A percentile compares a stretch with the other conserved stretches of the same genome.
phyloP scores from a whole-genome alignment of 1,139 yeast genomes.

The Debaryomyces coudertii region DNA sequence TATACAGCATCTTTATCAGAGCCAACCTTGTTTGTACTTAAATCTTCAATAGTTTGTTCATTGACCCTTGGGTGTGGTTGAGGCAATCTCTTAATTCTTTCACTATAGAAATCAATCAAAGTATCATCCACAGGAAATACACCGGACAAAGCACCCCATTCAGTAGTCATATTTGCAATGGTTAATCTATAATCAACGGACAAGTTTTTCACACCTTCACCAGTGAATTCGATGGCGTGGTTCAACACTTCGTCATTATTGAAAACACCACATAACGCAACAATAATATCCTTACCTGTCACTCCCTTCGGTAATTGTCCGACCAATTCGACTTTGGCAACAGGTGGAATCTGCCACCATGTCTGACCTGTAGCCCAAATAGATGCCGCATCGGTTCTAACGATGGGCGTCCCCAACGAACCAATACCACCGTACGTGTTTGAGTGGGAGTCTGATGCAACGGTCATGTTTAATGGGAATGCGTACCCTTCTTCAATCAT shows the following conservation, averaged over 20 bases:
- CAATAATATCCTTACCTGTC: conserved; percentile 95
- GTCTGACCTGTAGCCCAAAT: conserved; percentile 99
- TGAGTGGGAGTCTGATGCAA: conserved; percentile 97
- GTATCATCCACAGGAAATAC: conserved; percentile 89
- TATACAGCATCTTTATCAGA: conserved; percentile 81
- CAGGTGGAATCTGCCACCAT: conserved; percentile 99
- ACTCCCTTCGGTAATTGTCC: conserved; percentile 86
- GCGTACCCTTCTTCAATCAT: conserved; percentile 99
- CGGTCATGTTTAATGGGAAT: conserved; percentile 89
- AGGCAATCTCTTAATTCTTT: conserved; percentile 66
- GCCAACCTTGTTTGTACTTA: conserved; percentile 46
- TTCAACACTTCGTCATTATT: conserved; percentile 95
- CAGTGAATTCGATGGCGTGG: conserved; percentile 96
- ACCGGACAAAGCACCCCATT: conserved; percentile 99
- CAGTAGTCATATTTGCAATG: conserved; percentile 98
- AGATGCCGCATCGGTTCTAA: conserved; percentile 97
- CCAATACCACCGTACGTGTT: conserved; percentile 98
- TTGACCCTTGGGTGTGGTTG: conserved; percentile 88
- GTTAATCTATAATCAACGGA: conserved; percentile 92
- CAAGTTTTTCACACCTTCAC: conserved; percentile 75
- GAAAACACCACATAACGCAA: conserved; percentile 92
- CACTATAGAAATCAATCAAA: conserved; percentile 74
- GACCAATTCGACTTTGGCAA: conserved; percentile 85
- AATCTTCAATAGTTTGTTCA: conserved; percentile 52
- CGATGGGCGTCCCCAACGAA: conserved; percentile 94